Base-by-base conservation (phyloP, 805 yeast species). In the Hanseniaspora hatyaiensis region DNA sequence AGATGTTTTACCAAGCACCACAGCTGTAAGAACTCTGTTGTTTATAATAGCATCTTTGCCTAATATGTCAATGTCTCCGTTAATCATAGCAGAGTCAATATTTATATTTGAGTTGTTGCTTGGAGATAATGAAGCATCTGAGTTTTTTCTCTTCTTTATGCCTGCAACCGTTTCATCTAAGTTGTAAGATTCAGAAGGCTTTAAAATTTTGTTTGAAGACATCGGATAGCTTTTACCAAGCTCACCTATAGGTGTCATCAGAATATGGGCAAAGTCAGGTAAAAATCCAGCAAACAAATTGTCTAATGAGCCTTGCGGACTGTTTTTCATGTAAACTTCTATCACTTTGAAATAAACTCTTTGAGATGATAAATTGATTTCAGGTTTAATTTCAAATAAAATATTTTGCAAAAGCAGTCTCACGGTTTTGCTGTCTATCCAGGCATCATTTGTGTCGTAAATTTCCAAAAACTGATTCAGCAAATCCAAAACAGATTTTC, bases 171-270 rank as follows among this genome's bases (percentile, higher is more conserved):
- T 63, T 16, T 60, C 55, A 45, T 58, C 61, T 22, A 64, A 42
- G 50, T 60, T 60, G 40, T 64, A 64, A 49, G 62, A 59, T 32
- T 55, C 59, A 13, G 94, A 82, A 0, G 96, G 95, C 53, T 83
- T 76, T 58, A 89, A 66, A 34, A 92, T 74, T 43, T 77, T 70
- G n/a, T 71, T 66, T 0, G 82, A 68, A 54, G 83, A 79, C 95
- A 92, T 85, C 29, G 77, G 75, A 62, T 85, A 92, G 55, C 80
- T 83, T 60, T 81, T 83, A 53, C 97, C 78, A 3, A 95, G 82
- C 48, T 87, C 78, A 52, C 99, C 98, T 50, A 92, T 82, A 2
- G 99, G 99, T 0, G 97, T 89, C 80, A 85, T 80, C 38, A 86
- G 59, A 37, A 92, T 67, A 13, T 78, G 73, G 46, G 82, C 64